Percentiles rank a stretch among this genome's conserved stretches.
Conservation (phyloP, 2,329 filamentous ascomycete genomes). For the Calonectria hongkongensis region DNA sequence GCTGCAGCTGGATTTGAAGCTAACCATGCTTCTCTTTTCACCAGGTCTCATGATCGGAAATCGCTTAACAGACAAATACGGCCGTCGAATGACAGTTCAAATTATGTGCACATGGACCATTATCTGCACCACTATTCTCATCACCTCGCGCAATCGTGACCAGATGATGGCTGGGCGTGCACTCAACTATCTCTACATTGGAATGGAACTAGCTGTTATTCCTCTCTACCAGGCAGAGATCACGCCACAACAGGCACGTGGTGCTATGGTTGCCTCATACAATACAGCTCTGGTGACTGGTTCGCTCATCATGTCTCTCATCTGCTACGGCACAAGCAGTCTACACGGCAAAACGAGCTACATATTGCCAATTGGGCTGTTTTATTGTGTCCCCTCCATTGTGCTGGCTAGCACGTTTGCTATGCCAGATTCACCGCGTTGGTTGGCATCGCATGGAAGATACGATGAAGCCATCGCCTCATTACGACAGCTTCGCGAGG, state of each 20-base stretch:
- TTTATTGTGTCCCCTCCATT: slow-evolving; percentile 58
- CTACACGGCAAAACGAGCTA: slow-evolving; percentile 57
- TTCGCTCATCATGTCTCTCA: slow-evolving; percentile 48
- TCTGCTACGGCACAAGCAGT: slow-evolving; percentile 56
- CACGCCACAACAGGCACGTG: slow-evolving; percentile 53
- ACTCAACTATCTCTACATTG: slow-evolving; percentile 62
- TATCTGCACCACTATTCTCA: slow-evolving; percentile 55
- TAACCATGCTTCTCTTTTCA: background rate
- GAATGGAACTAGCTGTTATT: slow-evolving; percentile 61
- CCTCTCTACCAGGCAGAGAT: slow-evolving; percentile 59
- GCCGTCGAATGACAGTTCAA: slow-evolving; percentile 59
- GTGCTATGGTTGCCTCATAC: slow-evolving; percentile 56
- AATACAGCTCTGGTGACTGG: slow-evolving; percentile 54
- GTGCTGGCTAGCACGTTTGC: slow-evolving; percentile 50
- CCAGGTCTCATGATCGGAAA: slow-evolving; percentile 36
- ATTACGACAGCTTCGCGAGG: slow-evolving; percentile 51
- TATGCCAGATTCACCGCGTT: slow-evolving; percentile 54
- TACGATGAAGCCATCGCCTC: slow-evolving; percentile 55
- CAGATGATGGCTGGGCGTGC: slow-evolving; percentile 61
- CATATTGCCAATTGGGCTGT: slow-evolving; percentile 59
- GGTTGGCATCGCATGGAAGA: slow-evolving; percentile 54
- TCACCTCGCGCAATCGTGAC: slow-evolving; percentile 55
- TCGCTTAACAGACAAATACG: slow-evolving; percentile 54
- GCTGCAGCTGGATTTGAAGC: no score
- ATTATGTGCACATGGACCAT: slow-evolving; percentile 60